phyloP scores from a whole-genome alignment of 306 rosid species.

The Hippophae gyantsensis region DNA sequence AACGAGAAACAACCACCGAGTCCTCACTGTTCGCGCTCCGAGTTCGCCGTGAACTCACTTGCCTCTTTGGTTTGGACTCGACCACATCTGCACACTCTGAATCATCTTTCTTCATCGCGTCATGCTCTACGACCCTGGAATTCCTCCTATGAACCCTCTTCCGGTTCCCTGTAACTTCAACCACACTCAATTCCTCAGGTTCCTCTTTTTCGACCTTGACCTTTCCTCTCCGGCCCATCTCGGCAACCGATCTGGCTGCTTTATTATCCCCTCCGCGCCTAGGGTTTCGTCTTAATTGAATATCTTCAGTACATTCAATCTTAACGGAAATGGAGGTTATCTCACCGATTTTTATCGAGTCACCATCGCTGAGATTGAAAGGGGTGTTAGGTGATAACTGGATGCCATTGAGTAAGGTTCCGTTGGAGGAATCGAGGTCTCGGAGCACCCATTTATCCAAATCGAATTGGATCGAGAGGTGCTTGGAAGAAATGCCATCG shows the following conservation, averaged over 20 bases:
- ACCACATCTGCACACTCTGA: neutral
- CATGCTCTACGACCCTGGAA: conserved; percentile 20
- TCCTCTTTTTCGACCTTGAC: conserved; percentile 7
- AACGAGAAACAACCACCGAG: neutral
- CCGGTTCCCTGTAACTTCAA: conserved; percentile 5
- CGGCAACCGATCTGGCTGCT: conserved; percentile 3
- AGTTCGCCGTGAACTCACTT: conserved; percentile 14
- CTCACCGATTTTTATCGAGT: conserved; percentile 59
- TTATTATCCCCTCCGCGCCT: conserved; percentile 27
- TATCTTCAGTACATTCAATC: conserved; percentile 17
- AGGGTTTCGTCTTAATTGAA: conserved; percentile 33
- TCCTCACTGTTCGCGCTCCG: conserved; percentile 23
- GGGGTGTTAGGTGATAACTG: conserved; percentile 29
- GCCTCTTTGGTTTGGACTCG: neutral
- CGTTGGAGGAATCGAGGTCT: conserved; percentile 77
- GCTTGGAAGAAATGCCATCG: conserved; percentile 63
- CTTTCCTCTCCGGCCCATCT: conserved; percentile 18
- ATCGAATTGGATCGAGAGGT: conserved; percentile 36
- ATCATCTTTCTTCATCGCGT: conserved; percentile 1
- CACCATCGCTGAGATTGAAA: conserved; percentile 32
- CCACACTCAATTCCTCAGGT: neutral
- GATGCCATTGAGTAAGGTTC: conserved; percentile 51
- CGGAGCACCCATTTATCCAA: conserved; percentile 44
- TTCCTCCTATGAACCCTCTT: conserved; percentile 19
- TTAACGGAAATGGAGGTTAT: conserved; percentile 38